These are phyloP conservation scores for Talaromyces sp. DNA, from an alignment of 2,329 filamentous ascomycete genomes.

Conservation along the genomic window DNA sequence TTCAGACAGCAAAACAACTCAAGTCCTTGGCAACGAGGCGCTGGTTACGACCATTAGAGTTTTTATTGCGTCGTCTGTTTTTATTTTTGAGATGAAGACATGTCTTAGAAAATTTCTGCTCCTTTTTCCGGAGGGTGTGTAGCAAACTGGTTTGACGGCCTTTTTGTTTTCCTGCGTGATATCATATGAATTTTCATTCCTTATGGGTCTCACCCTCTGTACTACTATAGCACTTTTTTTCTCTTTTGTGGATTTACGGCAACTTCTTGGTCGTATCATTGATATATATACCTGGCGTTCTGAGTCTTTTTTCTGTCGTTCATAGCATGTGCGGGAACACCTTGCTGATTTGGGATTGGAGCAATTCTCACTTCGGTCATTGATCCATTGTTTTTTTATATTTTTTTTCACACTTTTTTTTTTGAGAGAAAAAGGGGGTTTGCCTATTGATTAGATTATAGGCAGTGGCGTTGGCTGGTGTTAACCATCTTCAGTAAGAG, in stretches of 20 bases:
- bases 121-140: background rate
- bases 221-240: background rate
- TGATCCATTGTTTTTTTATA: background rate
- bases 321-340: background rate
- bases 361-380: slow-evolving; percentile 1
- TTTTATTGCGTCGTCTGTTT: slow-evolving; percentile 15
- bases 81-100: slow-evolving; percentile 34
- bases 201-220: background rate
- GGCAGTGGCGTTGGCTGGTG: background rate
- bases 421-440: background rate
- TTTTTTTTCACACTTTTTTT: background rate
- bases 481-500: background rate
- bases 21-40: slow-evolving; percentile 63
- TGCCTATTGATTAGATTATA: background rate
- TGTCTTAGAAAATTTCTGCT: slow-evolving; percentile 18
- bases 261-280: background rate
- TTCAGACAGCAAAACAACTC: slow-evolving; percentile 50
- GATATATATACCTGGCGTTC: background rate
- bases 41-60: slow-evolving; percentile 56
- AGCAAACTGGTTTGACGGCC: background rate
- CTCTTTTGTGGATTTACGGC: background rate
- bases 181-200: background rate
- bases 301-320: background rate
- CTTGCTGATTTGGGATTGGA: background rate
- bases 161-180: background rate